Percentiles rank a stretch among this genome's conserved stretches.
Conservation (phyloP, 768 basidiomycete genomes). For the Lentinula raphanica region DNA sequence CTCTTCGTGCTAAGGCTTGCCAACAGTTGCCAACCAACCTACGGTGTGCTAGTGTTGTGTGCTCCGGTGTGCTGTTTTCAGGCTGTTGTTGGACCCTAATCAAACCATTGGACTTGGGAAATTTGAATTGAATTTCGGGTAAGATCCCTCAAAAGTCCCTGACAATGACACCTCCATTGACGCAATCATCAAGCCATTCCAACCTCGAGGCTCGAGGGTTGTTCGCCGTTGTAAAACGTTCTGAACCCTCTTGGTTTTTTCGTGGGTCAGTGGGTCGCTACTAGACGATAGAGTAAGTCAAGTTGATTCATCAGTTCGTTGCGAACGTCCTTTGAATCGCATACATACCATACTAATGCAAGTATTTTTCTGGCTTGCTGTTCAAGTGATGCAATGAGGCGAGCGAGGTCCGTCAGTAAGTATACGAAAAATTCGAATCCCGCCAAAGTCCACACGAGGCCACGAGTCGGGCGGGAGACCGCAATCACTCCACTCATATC, state of each 20-base stretch:
- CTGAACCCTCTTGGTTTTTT: too few species aligned
- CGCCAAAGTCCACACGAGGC: background rate
- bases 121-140: background rate
- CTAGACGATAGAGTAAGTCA: background rate
- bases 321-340: too few species aligned
- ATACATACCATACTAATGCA: too few species aligned
- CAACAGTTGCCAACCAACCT: background rate
- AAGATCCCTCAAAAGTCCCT: background rate
- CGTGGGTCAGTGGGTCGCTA: background rate
- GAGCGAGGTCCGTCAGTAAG: too few species aligned
- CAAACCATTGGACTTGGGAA: background rate
- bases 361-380: too few species aligned
- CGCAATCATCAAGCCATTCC: background rate
- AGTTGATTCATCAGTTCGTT: background rate
- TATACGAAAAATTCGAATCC: background rate
- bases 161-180: background rate
- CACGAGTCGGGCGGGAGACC: background rate
- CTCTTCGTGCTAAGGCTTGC: too few species aligned
- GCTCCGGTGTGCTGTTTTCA: background rate
- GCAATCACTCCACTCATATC: background rate
- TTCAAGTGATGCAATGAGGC: too few species aligned
- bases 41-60: too few species aligned
- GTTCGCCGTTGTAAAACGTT: too few species aligned
- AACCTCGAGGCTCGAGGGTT: background rate
- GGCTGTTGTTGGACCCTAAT: background rate